Evolutionary conservation across 116 monocot species (phyloP).

Genomic region (Cymodocea nodosa): DNA sequence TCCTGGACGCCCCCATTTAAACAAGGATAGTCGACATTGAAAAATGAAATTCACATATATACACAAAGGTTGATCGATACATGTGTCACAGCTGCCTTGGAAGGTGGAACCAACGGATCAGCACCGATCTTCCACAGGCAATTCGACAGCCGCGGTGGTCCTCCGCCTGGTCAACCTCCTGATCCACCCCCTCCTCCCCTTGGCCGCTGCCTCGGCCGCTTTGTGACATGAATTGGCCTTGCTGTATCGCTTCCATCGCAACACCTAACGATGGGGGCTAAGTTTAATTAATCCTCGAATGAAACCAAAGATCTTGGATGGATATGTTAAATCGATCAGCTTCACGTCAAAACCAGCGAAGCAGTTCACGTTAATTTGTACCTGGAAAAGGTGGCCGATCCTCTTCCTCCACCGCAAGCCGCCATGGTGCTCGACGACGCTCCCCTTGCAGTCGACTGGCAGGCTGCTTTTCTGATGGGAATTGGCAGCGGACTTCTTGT

Average conservation of each 20-base stretch:
- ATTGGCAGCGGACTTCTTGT: slow-evolving; percentile 23
- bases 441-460: slow-evolving; percentile 18
- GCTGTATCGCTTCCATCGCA: slow-evolving; percentile 32
- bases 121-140: neutral
- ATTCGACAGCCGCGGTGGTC: slow-evolving; percentile 1
- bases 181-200: slow-evolving; percentile 42
- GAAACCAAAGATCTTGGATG: neutral
- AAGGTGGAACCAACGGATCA: neutral
- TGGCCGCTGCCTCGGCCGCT: neutral
- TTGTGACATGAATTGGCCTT: neutral
- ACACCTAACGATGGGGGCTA: neutral
- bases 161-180: slow-evolving; percentile 49
- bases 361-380: too few species aligned
- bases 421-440: slow-evolving; percentile 28
- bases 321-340: neutral
- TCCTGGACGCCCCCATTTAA: too few species aligned
- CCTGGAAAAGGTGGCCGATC: slow-evolving; percentile 49
- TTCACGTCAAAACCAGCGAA: too few species aligned
- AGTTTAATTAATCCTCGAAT: neutral
- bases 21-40: too few species aligned
- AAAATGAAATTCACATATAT: neutral
- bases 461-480: neutral
- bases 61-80: neutral
- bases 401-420: slow-evolving; percentile 47
- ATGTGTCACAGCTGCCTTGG: too few species aligned